Percentiles rank a stretch among this genome's conserved stretches.
Conservation (phyloP, 441 rosid species). For the Dalechampia spathulata region DNA sequence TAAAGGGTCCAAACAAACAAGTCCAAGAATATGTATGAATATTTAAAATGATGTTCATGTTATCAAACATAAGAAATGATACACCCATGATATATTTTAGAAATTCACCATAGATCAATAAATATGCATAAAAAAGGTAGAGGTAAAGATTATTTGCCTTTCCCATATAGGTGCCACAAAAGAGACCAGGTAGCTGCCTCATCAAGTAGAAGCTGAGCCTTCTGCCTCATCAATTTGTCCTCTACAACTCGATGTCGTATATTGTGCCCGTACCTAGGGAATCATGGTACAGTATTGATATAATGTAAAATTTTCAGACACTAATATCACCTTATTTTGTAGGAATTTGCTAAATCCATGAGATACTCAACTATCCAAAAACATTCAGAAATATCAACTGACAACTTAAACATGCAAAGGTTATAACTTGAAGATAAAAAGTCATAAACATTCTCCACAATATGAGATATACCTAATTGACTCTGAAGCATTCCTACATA, state of each 20-base stretch:
- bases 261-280: slow-evolving; percentile 64
- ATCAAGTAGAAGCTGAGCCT: slow-evolving; percentile 86
- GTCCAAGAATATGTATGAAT: not conserved
- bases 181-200: slow-evolving; percentile 99
- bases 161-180: slow-evolving; percentile 91
- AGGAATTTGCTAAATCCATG: too few relatives aligned
- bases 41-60: not conserved
- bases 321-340: not conserved
- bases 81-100: not conserved
- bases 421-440: slow-evolving; percentile 2
- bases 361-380: too few relatives aligned
- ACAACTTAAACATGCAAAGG: not conserved
- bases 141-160: slow-evolving; percentile 55
- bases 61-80: not conserved
- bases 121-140: too few relatives aligned
- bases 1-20: not conserved
- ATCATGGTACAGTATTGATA: slow-evolving; percentile 6
- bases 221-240: slow-evolving; percentile 94
- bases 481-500: slow-evolving; percentile 80
- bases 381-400: too few relatives aligned
- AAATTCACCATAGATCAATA: too few relatives aligned
- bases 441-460: slow-evolving; percentile 1
- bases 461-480: slow-evolving; percentile 60
- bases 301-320: slow-evolving; percentile 10
- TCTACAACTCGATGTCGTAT: slow-evolving; percentile 70